Evolutionary conservation across 164 flowering plant genomes (phyloP), one percentile per base, ranked within the genome.

Genomic region (Vitis riparia): DNA sequence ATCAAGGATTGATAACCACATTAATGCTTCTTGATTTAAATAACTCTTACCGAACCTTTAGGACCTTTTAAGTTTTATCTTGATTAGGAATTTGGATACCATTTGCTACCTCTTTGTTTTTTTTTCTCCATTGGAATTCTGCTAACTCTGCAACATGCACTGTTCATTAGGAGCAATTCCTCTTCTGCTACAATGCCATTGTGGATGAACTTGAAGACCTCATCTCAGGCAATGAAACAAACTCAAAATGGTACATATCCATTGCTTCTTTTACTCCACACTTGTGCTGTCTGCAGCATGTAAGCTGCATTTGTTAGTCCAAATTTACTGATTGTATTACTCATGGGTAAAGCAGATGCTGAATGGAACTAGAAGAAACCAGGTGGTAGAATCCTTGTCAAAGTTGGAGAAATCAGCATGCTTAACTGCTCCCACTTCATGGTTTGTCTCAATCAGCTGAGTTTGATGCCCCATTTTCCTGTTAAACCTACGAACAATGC

Each of bases 171-270:
- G 96, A 87, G 23, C 98, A 92, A 79, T 88, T 79, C 69, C 3
- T 71, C 55, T 92, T 89, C 81, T 89, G 96, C 83, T 83, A 90
- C 63, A 30, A 76, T 53, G 89, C 87, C 6, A 82, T 92, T 14
- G 67, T 84, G 17, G 93, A 92, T 76, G 94, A 90, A 78, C 75
- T 94, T 59, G 91, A 90, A 75, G 88, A 89, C 66, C 88, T 91
- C 32, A 69, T 84, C 59, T 79, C 86, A 14, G 75, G 71, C 15
- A 50, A 58, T 23, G 65, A 56, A 15, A 69, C 53, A 58, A 62
- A 59, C 60, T 65, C 51, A 47, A 56, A 57, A 59, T 62, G 80
- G 75, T 65, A 70, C 5, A 44, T 2, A 44, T 68, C 14, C 15
- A 32, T 55, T 32, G 49, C 59, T 53, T 13, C 15, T 52, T 11